phyloP scores from a whole-genome alignment of 768 basidiomycete genomes.

The Lactarius pseudohatsudake region DNA sequence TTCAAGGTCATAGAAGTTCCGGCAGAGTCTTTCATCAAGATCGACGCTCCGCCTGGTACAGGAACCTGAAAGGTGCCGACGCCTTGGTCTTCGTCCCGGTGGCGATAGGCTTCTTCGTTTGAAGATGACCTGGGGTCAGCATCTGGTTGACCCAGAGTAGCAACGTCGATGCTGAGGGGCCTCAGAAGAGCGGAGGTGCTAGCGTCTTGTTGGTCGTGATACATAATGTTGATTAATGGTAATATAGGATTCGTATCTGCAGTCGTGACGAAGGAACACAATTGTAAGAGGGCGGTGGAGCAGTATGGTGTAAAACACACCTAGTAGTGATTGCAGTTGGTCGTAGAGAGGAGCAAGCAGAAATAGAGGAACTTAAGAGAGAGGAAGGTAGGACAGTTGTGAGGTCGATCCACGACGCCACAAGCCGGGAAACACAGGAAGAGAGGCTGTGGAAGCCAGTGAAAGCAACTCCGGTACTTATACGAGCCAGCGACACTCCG shows the following conservation, averaged over 20 bases:
- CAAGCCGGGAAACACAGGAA: constrained; percentile 11
- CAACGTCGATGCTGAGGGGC: not conserved
- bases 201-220: constrained; percentile 3
- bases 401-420: constrained; percentile 27
- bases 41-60: constrained; percentile 17
- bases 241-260: not conserved
- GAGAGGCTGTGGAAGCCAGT: constrained; percentile 1
- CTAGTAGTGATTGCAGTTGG: not conserved
- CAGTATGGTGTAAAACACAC: not conserved
- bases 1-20: constrained; percentile 21
- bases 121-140: not conserved
- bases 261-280: not conserved
- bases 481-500: constrained; percentile 7
- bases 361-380: not conserved
- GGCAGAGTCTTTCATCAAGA: constrained; percentile 12
- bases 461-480: constrained; percentile 17
- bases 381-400: not conserved
- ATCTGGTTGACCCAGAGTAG: not conserved
- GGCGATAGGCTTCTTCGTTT: not conserved
- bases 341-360: not conserved
- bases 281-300: not conserved
- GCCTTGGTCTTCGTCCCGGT: not conserved
- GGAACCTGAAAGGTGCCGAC: constrained; percentile 1
- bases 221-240: constrained; percentile 7
- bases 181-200: not conserved